Evolutionary conservation across 805 yeast genomes (phyloP).

Genomic region (Candida berthetii): DNA sequence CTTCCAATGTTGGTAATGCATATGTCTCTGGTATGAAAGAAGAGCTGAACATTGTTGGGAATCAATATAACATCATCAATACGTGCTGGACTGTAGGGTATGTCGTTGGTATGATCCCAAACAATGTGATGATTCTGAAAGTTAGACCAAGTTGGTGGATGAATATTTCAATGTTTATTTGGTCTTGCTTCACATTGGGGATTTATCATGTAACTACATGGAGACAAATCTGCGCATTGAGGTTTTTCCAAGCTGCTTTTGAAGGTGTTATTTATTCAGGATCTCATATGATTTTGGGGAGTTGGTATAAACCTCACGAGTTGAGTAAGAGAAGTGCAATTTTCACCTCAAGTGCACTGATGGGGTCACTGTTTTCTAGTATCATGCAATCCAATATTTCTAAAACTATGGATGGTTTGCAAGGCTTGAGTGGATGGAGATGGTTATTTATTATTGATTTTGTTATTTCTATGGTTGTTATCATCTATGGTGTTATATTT

Average conservation of each 20-base stretch:
- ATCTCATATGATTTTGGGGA: constrained; percentile 46
- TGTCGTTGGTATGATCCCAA: constrained; percentile 56
- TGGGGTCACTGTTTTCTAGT: constrained; percentile 33
- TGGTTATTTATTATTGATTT: constrained; percentile 44
- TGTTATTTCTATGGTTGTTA: constrained; percentile 35
- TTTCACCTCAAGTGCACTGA: constrained; percentile 32
- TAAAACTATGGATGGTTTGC: constrained; percentile 26
- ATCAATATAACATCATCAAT: constrained; percentile 44
- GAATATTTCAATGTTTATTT: constrained; percentile 43
- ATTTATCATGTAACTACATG: constrained; percentile 41
- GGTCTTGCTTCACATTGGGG: constrained; percentile 52
- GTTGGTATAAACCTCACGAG: constrained; percentile 42
- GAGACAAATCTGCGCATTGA: constrained; percentile 44
- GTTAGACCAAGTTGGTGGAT: constrained; percentile 54
- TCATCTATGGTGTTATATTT: constrained; percentile 29
- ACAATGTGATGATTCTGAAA: constrained; percentile 44
- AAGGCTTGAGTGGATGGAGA: constrained; percentile 40
- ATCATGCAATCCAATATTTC: constrained; percentile 33
- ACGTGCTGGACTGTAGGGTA: constrained; percentile 59
- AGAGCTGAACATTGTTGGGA: constrained; percentile 40
- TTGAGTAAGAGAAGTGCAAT: constrained; percentile 31
- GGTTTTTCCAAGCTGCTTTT: constrained; percentile 57
- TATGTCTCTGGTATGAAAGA: constrained; percentile 67
- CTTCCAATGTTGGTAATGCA: constrained; percentile 49
- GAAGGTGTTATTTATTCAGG: constrained; percentile 55